A percentile compares a stretch with the other conserved stretches of the same genome.
Conservation (phyloP, 2,329 filamentous ascomycete genomes). For the Penicillium psychrosexuale region DNA sequence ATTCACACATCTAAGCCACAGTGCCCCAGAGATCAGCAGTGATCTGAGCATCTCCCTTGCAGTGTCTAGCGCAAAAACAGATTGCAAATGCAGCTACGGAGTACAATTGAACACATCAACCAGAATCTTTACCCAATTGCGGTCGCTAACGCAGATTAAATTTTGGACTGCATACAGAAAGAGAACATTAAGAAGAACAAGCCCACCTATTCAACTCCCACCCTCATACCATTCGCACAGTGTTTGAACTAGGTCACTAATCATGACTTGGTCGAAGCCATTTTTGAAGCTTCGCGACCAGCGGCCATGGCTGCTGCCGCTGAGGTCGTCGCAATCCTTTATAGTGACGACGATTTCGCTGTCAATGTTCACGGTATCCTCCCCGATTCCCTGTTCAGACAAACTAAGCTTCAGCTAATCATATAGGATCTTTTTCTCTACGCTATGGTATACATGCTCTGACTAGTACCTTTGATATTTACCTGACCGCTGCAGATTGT, state of each 20-base stretch:
- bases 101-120: not conserved
- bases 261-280: conserved; percentile 10
- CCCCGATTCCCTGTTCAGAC: not conserved
- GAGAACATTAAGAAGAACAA: not conserved
- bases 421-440: conserved; percentile 19
- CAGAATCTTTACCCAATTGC: not conserved
- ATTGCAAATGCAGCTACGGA: not conserved
- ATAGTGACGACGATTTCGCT: conserved; percentile 52
- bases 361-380: conserved; percentile 15
- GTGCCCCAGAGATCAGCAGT: not conserved
- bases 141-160: not conserved
- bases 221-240: not conserved
- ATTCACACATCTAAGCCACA: not conserved
- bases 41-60: conserved; percentile 1
- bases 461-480: not conserved
- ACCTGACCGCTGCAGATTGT: conserved; percentile 16
- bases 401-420: not conserved
- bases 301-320: conserved; percentile 35
- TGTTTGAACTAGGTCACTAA: not conserved
- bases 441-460: conserved; percentile 13
- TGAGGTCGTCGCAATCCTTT: conserved; percentile 57
- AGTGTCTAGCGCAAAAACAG: not conserved
- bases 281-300: conserved; percentile 7
- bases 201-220: not conserved
- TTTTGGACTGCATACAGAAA: not conserved